phyloP scores from a whole-genome alignment of 371 early-diverging fungal species.

The Lichtheimia ornata region DNA sequence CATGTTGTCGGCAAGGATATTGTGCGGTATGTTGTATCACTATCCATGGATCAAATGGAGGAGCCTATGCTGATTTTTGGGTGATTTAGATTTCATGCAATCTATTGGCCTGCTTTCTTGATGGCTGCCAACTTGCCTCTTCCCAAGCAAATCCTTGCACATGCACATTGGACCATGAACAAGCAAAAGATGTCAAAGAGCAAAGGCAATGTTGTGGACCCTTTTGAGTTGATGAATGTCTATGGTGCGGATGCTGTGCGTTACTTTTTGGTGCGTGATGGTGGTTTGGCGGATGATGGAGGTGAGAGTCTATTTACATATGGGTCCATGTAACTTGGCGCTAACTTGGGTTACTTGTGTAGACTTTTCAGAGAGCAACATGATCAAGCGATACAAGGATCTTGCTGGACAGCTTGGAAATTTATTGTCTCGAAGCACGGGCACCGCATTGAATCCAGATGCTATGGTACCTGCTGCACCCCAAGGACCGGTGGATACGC shows the following conservation, averaged over 20 bases:
- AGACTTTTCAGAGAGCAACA: constrained; percentile 76
- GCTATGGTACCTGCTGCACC: constrained; percentile 43
- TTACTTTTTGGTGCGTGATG: constrained; percentile 90
- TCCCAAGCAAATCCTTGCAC: constrained; percentile 82
- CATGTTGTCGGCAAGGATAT: constrained; percentile 97
- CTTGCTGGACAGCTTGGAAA: constrained; percentile 90
- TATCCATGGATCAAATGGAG: no score
- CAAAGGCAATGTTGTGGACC: constrained; percentile 89
- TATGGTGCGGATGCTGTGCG: constrained; percentile 89
- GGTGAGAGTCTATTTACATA: constrained; percentile 30
- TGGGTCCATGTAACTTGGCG: not conserved
- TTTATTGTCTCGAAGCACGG: constrained; percentile 70
- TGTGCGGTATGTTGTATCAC: constrained; percentile 57
- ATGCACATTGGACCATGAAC: constrained; percentile 93
- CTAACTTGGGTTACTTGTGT: constrained; percentile 15
- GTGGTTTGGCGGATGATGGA: constrained; percentile 83
- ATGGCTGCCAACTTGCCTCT: constrained; percentile 83
- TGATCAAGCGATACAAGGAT: constrained; percentile 75
- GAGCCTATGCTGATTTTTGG: no score
- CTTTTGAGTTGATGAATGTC: constrained; percentile 63
- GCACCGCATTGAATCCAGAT: constrained; percentile 57
- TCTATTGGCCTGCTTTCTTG: constrained; percentile 95
- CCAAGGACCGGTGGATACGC: constrained; percentile 19
- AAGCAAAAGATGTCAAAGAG: constrained; percentile 94
- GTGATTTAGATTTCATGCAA: constrained; percentile 79